phyloP scores from a whole-genome alignment of 2,329 filamentous ascomycete species.

The Talaromyces sp. region DNA sequence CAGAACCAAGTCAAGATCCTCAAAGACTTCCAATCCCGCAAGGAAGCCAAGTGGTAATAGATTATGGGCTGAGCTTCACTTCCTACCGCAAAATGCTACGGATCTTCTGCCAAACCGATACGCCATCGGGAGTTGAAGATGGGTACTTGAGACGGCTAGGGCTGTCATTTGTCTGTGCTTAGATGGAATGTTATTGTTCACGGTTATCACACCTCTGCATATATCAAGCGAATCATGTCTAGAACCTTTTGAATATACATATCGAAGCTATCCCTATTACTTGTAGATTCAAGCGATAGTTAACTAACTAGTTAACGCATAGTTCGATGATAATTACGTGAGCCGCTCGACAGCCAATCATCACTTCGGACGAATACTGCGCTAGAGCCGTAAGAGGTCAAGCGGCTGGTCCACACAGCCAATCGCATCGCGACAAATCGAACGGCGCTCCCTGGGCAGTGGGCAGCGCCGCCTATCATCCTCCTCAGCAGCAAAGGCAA shows the following conservation, averaged over 20 bases:
- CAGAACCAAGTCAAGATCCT: constrained; percentile 78
- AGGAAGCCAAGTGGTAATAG: constrained; percentile 50
- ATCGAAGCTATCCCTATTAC: not conserved
- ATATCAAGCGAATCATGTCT: constrained; percentile 7
- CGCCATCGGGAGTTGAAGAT: not conserved
- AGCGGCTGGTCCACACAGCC: not conserved
- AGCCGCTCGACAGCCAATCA: not conserved
- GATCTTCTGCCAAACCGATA: not conserved
- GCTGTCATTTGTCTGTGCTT: constrained; percentile 24
- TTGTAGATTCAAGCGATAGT: not conserved
- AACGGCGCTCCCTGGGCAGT: constrained; percentile 1
- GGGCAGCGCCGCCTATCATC: not conserved
- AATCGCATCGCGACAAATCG: constrained; percentile 3
- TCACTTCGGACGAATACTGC: not conserved
- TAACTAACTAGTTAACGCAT: no score
- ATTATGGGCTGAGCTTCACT: not conserved
- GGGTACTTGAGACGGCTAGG: constrained; percentile 27
- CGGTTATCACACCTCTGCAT: constrained; percentile 2
- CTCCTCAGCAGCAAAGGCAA: not conserved
- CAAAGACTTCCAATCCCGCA: constrained; percentile 59
- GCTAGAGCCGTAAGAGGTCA: not conserved
- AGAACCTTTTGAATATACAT: not conserved
- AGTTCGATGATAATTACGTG: not conserved
- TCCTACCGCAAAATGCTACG: not conserved
- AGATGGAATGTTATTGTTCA: not conserved